Base-by-base conservation (phyloP, 169 alveolate genomes). In the Neospora caninum region DNA sequence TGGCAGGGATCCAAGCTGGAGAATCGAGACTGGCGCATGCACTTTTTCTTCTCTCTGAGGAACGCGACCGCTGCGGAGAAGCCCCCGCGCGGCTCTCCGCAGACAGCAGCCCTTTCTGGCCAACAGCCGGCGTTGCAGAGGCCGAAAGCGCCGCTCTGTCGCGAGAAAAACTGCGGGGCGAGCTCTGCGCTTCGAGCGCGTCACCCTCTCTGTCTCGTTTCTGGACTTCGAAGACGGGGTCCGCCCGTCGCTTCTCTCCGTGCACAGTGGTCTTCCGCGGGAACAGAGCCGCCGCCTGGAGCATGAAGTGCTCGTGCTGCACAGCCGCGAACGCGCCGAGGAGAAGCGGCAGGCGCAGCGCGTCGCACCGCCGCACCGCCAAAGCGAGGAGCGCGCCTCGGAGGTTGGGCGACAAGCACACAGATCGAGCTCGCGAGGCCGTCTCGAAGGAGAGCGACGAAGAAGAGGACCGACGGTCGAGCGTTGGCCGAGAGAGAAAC, bases 371-470 rank as follows among this genome's bases (percentile, higher is more conserved):
- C 20, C 69, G 67, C 22, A 82, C 64, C 2, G 89, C 64, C 36
- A 82, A 31, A 29, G 69, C 89, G 43, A 82, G 64, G 22, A 82
- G 89, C 6, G 69, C 89, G 36, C 69, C 89, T 22, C 89, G 89
- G 41, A 82, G 36, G 25, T 82, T 82, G 34, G 89, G 89, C 6
- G 89, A 82, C 89, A 82, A 36, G 64, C 53, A 42, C 2, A 10
- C 39, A 13, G 86, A 2, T n/a, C 13, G n/a, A 2, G 45, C 7
- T 22, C 43, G 86, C 20, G 86, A 13, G 27, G 1, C 31, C 31
- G 1, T 16, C 45, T 20, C 49, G 49, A 38, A 2, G 31, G 86
- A 20, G 45, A n/a, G 45, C 7, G 49, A n/a, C n/a, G 20, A 78
- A 10, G 27, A 20, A 18, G 45, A 16, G 22, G 86, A 78, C 10